These are phyloP conservation scores for Mycosarcoma mackinlayi DNA, from an alignment of 1,284 basidiomycete genomes.

Conservation along the genomic window DNA sequence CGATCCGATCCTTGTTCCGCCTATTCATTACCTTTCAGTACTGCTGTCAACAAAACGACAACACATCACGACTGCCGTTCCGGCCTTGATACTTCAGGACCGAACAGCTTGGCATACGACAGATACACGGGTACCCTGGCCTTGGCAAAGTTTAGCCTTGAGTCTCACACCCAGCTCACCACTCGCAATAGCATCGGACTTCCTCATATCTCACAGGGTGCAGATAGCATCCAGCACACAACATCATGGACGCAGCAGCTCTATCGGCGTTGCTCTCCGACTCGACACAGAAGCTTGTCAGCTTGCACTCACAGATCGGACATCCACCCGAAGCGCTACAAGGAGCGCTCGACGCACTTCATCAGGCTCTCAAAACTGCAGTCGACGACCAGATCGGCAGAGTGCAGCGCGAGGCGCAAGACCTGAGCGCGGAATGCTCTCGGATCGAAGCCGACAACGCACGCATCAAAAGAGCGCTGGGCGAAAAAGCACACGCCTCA, in stretches of 20 bases:
- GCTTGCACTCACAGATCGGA: conserved; percentile 59
- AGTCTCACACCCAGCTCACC: too few relatives aligned
- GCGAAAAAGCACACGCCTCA: conserved; percentile 32
- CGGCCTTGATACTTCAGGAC: too few relatives aligned
- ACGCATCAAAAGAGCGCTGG: conserved; percentile 28
- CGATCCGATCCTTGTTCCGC: too few relatives aligned
- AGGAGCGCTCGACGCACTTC: conserved; percentile 54
- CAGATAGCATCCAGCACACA: conserved; percentile 4
- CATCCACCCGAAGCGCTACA: conserved; percentile 56
- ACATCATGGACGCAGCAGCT: conserved; percentile 58
- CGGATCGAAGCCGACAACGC: conserved; percentile 30
- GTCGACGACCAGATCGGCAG: conserved; percentile 60
- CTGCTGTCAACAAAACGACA: too few relatives aligned
- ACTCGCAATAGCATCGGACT: too few relatives aligned
- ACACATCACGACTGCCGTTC: too few relatives aligned
- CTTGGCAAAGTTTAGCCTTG: too few relatives aligned
- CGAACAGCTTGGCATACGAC: too few relatives aligned
- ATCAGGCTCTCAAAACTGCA: conserved; percentile 58
- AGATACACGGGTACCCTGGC: too few relatives aligned
- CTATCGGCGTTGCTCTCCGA: conserved; percentile 54
- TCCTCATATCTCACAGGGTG: conserved; percentile 2
- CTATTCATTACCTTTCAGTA: too few relatives aligned
- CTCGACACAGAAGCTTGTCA: conserved; percentile 54
- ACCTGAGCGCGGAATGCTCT: conserved; percentile 45
- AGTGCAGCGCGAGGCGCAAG: conserved; percentile 54